These are phyloP conservation scores for Eutrema salsugineum DNA, from an alignment of 441 rosid species.

Conservation along the genomic window DNA sequence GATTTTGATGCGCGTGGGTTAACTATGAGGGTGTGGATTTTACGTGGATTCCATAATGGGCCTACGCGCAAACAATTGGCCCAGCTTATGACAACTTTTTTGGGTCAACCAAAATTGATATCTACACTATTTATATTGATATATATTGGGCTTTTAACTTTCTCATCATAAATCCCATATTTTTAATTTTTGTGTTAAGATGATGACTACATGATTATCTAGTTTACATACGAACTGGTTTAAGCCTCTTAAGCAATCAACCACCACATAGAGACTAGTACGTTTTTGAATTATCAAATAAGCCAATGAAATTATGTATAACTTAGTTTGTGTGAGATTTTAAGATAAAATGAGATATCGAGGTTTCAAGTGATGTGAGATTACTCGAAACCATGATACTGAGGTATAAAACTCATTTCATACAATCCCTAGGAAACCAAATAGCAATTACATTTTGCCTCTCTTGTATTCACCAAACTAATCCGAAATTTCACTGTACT, in stretches of 20 bases:
- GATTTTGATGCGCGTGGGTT: not conserved
- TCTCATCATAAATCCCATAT: no score
- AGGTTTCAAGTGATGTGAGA: not conserved
- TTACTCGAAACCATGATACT: not conserved
- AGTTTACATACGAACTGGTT: no score
- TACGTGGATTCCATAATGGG: not conserved
- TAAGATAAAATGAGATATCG: no score
- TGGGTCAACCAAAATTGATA: not conserved
- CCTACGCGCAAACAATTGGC: not conserved
- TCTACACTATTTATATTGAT: no score
- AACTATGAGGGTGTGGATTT: not conserved
- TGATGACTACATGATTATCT: no score
- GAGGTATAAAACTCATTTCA: not conserved
- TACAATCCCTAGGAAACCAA: not conserved
- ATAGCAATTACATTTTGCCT: constrained; percentile 14
- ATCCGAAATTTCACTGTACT: constrained; percentile 24
- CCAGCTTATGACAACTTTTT: not conserved
- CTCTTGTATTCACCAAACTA: constrained; percentile 17
- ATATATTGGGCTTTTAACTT: no score
- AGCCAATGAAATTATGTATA: not conserved
- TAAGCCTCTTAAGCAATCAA: not conserved
- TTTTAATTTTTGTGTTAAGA: no score
- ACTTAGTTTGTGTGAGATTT: not conserved
- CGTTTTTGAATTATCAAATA: not conserved
- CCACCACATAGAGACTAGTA: not conserved